Evolutionary conservation across 164 flowering plant genomes (phyloP).

Genomic region (Malania oleifera): DNA sequence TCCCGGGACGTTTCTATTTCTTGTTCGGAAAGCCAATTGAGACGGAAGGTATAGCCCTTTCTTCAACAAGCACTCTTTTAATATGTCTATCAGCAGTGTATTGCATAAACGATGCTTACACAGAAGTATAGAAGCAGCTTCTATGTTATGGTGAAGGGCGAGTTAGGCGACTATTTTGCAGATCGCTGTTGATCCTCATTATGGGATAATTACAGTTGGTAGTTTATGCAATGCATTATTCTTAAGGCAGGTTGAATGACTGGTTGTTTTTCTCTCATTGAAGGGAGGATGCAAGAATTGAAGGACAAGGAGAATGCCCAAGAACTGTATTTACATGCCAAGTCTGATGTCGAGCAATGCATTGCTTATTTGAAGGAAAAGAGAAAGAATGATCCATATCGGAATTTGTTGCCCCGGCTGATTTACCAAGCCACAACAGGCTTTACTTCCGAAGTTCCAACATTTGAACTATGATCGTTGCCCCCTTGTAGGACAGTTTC

Average conservation of each 20-base stretch:
- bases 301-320: slow-evolving; percentile 44
- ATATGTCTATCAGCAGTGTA: too few species aligned
- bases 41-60: slow-evolving; percentile 42
- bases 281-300: slow-evolving; percentile 46
- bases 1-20: slow-evolving; percentile 69
- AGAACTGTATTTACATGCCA: slow-evolving; percentile 45
- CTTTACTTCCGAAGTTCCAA: slow-evolving; percentile 43
- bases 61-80: not conserved
- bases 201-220: too few species aligned
- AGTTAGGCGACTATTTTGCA: too few species aligned
- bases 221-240: too few species aligned
- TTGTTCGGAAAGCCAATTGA: slow-evolving; percentile 67
- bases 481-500: not conserved
- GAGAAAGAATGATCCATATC: slow-evolving; percentile 63
- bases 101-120: too few species aligned
- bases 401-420: slow-evolving; percentile 44
- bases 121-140: too few species aligned
- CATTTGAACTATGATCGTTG: slow-evolving; percentile 39
- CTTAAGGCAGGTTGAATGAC: not conserved
- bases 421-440: slow-evolving; percentile 51
- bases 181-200: too few species aligned
- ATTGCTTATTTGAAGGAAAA: slow-evolving; percentile 53
- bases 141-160: too few species aligned
- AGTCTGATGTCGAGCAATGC: slow-evolving; percentile 53
- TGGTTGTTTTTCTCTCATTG: not conserved